A percentile compares a stretch with the other conserved stretches of the same genome.
Evolutionary conservation across 192 early-diverging fungal genomes (phyloP).

Genomic region (Dissophora globulifera): DNA sequence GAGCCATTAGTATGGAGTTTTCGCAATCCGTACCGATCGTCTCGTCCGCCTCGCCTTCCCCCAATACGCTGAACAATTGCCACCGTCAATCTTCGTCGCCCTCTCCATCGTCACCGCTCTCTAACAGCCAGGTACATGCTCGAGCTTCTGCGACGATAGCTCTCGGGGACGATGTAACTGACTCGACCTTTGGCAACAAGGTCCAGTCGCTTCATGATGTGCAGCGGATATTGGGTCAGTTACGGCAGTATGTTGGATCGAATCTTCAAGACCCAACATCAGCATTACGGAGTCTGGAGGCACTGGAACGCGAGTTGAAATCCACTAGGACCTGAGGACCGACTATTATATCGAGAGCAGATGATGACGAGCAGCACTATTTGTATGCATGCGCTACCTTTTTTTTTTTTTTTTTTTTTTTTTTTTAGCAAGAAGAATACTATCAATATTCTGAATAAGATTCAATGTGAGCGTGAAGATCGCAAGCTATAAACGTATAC

Average conservation of each 20-base stretch:
- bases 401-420: no score
- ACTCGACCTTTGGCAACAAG: no score
- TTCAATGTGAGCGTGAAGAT: no score
- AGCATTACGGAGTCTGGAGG: conserved; percentile 15
- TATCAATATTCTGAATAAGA: no score
- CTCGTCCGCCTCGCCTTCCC: neutral
- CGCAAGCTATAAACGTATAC: no score
- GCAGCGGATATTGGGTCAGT: conserved; percentile 5
- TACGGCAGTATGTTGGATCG: conserved; percentile 13
- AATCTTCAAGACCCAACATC: conserved; percentile 6
- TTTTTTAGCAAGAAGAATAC: no score
- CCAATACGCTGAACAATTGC: neutral
- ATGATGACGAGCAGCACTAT: neutral
- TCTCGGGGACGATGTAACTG: no score
- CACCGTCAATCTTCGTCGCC: neutral
- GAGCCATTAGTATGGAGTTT: conserved; percentile 18
- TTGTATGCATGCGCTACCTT: no score
- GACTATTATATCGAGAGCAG: conserved; percentile 14
- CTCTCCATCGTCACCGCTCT: neutral
- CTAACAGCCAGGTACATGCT: neutral
- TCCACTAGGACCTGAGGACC: conserved; percentile 8
- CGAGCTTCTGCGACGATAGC: no score
- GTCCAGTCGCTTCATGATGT: conserved; percentile 18
- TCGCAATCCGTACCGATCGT: conserved; percentile 21
- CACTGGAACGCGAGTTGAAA: conserved; percentile 19